Conservation (phyloP, 345 rosid species). For the Linum trigynum region DNA sequence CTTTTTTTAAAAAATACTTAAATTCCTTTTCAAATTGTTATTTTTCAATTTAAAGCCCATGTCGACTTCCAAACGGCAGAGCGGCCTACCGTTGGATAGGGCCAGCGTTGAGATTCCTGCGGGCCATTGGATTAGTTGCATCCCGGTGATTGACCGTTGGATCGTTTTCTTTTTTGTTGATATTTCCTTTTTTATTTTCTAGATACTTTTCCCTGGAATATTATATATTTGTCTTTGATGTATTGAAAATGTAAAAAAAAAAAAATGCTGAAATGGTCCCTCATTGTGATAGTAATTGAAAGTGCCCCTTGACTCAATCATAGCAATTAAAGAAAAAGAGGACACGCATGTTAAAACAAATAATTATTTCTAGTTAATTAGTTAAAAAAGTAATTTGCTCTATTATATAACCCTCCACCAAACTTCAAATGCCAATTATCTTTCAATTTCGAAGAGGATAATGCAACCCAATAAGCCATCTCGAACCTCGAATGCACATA, state of each 20-base stretch:
- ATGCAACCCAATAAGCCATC: no score
- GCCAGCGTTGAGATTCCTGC: background rate
- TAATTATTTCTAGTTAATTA: no score
- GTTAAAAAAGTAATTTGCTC: no score
- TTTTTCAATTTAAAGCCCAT: background rate
- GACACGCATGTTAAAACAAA: no score
- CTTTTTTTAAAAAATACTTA: no score
- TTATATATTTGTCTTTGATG: no score
- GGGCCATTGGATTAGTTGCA: background rate
- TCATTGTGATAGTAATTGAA: background rate
- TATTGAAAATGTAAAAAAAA: no score
- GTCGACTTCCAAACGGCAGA: background rate
- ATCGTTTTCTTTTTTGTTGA: background rate
- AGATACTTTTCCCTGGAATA: background rate
- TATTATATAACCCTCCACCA: no score
- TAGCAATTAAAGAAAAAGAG: background rate
- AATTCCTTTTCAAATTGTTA: no score
- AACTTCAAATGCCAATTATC: no score
- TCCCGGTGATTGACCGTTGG: background rate
- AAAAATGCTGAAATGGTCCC: background rate
- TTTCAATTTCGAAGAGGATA: no score
- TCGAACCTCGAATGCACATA: no score
- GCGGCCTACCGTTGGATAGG: background rate
- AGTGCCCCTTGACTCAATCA: background rate
- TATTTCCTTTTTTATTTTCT: background rate